These are phyloP conservation scores for Vigna angularis DNA, from an alignment of 306 rosid species.

Conservation along the genomic window DNA sequence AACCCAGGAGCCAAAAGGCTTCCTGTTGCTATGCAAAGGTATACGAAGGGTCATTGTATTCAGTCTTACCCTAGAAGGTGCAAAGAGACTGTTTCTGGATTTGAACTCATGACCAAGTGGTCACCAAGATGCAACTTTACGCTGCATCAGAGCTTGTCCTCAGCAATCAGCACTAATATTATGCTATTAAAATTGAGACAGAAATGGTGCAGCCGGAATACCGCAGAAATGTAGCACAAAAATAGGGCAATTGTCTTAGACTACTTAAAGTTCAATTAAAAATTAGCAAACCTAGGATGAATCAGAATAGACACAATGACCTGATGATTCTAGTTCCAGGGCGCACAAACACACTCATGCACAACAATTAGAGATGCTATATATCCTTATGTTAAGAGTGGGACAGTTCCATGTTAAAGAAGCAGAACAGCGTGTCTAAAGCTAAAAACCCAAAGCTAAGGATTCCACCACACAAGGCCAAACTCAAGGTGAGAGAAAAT, in stretches of 20 bases:
- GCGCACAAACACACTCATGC: neutral
- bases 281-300: neutral
- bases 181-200: constrained; percentile 16
- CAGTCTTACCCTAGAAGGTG: no score
- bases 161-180: neutral
- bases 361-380: neutral
- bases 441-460: neutral
- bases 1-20: neutral
- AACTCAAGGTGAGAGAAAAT: constrained; percentile 18
- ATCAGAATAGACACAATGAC: constrained; percentile 1
- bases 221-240: constrained; percentile 22
- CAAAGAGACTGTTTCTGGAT: no score
- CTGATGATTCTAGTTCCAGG: neutral
- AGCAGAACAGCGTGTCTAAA: neutral
- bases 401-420: neutral
- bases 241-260: constrained; percentile 7
- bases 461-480: neutral
- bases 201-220: constrained; percentile 31
- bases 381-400: neutral
- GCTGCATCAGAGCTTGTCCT: neutral
- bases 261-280: constrained; percentile 13
- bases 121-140: neutral
- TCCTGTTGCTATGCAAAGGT: no score
- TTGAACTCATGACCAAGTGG: neutral
- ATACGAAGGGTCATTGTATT: no score